phyloP scores from a whole-genome alignment of 257 asterid species.

The Solanum neorickii region DNA sequence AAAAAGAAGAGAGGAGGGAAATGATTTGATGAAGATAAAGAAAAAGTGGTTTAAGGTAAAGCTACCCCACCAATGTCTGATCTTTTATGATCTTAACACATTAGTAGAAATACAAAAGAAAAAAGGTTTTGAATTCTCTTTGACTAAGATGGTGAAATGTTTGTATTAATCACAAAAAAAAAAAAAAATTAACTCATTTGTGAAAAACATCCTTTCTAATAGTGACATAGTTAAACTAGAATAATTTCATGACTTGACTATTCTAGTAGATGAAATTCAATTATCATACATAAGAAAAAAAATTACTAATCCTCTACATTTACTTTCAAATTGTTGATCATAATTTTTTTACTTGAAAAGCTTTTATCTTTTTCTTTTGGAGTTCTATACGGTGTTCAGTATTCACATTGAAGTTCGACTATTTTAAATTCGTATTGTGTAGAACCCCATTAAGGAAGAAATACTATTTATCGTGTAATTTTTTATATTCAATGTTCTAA shows the following conservation, averaged over 20 bases:
- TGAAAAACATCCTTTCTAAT: neutral
- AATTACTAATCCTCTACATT: neutral
- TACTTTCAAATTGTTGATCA: neutral
- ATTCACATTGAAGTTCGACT: neutral
- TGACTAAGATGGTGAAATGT: neutral
- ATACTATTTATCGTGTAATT: too few relatives aligned
- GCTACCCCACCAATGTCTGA: slow-evolving; percentile 11
- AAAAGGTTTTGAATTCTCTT: neutral
- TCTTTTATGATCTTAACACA: neutral
- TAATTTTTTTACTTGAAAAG: neutral
- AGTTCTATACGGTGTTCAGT: too few relatives aligned
- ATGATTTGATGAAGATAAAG: slow-evolving; percentile 18
- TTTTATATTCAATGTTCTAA: too few relatives aligned
- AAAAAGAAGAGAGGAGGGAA: neutral
- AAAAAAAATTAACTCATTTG: too few relatives aligned
- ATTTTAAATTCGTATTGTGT: too few relatives aligned
- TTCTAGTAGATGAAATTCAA: neutral
- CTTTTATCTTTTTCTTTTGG: too few relatives aligned
- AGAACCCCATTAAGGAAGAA: too few relatives aligned
- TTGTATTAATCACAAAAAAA: neutral
- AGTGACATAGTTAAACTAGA: neutral
- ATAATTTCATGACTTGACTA: neutral
- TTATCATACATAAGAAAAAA: neutral
- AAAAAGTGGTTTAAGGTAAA: slow-evolving; percentile 22
- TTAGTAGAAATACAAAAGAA: neutral